Evolutionary conservation across 179 eudicot genomes (phyloP).

Genomic region (Patellifolia procumbens): DNA sequence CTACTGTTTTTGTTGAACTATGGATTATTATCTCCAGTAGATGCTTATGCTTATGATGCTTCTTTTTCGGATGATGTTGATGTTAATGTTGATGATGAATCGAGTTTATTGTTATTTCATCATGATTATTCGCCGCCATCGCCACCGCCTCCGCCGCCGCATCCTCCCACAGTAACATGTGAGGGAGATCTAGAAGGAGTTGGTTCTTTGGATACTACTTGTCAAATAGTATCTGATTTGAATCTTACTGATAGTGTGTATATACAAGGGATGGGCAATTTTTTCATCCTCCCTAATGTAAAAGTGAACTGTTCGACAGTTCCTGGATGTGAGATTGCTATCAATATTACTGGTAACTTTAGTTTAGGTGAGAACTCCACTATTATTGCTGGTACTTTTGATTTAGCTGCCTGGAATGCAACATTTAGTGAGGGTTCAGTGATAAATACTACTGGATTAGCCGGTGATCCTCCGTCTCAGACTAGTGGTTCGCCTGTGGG

Average conservation of each 20-base stretch:
- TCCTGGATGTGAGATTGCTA: slow-evolving; percentile 56
- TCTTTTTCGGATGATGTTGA: slow-evolving; percentile 3
- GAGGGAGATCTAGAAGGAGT: slow-evolving; percentile 74
- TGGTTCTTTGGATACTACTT: slow-evolving; percentile 67
- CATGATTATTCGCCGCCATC: slow-evolving; percentile 80
- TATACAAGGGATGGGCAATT: slow-evolving; percentile 68
- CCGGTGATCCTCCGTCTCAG: slow-evolving; percentile 70
- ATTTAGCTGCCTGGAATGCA: slow-evolving; percentile 49
- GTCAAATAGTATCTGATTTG: slow-evolving; percentile 62
- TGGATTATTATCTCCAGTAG: background rate
- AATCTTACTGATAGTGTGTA: slow-evolving; percentile 75
- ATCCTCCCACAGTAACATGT: slow-evolving; percentile 70
- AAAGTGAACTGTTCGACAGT: slow-evolving; percentile 48
- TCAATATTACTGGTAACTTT: slow-evolving; percentile 66
- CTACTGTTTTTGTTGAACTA: slow-evolving; percentile 14
- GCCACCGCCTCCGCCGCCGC: slow-evolving; percentile 72
- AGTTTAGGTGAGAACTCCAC: slow-evolving; percentile 61
- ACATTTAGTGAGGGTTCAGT: slow-evolving; percentile 54
- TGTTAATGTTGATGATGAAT: too few relatives aligned
- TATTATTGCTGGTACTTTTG: slow-evolving; percentile 61
- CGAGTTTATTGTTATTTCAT: slow-evolving; percentile 11
- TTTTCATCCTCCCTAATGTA: slow-evolving; percentile 66
- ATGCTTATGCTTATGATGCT: background rate
- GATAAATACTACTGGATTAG: slow-evolving; percentile 71
- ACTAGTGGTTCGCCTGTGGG: slow-evolving; percentile 72